These are phyloP conservation scores for Solanum peruvianum DNA, from an alignment of 257 asterid species.

Conservation along the genomic window DNA sequence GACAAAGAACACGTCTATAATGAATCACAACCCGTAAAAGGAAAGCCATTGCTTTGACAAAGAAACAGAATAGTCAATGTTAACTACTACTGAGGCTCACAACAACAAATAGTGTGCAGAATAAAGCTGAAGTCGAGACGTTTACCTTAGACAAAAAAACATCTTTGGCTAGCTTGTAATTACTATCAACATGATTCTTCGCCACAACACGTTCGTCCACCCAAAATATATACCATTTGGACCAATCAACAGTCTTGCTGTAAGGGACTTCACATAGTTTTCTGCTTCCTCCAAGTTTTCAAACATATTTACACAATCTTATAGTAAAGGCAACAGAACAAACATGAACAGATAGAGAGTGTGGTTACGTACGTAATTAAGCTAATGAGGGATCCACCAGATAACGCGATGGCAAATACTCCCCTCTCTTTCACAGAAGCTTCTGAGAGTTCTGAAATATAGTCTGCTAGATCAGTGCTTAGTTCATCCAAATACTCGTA, in stretches of 20 bases:
- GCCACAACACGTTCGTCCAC: conserved; percentile 92
- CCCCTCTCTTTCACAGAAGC: conserved; percentile 80
- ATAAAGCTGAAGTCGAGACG: background rate
- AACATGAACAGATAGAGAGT: conserved; percentile 5
- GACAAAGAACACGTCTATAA: background rate
- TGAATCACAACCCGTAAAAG: background rate
- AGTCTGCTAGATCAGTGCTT: conserved; percentile 67
- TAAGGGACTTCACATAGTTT: conserved; percentile 83
- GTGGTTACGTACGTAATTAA: conserved; percentile 44
- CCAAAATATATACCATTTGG: conserved; percentile 80
- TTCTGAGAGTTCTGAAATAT: conserved; percentile 79
- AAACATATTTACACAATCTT: background rate
- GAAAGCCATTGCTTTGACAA: background rate
- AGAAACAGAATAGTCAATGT: background rate
- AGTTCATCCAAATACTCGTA: conserved; percentile 58
- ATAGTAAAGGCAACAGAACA: conserved; percentile 10
- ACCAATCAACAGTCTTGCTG: conserved; percentile 87
- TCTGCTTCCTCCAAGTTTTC: conserved; percentile 26
- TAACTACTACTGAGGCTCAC: background rate
- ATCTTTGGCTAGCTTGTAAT: conserved; percentile 81
- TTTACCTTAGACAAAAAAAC: conserved; percentile 72
- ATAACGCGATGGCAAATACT: conserved; percentile 65
- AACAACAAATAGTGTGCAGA: background rate
- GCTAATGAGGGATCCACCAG: conserved; percentile 81
- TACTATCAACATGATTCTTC: conserved; percentile 77